These are phyloP conservation scores for Escovopsis sp. DNA, from an alignment of 2,329 filamentous ascomycete species.

Conservation along the genomic window DNA sequence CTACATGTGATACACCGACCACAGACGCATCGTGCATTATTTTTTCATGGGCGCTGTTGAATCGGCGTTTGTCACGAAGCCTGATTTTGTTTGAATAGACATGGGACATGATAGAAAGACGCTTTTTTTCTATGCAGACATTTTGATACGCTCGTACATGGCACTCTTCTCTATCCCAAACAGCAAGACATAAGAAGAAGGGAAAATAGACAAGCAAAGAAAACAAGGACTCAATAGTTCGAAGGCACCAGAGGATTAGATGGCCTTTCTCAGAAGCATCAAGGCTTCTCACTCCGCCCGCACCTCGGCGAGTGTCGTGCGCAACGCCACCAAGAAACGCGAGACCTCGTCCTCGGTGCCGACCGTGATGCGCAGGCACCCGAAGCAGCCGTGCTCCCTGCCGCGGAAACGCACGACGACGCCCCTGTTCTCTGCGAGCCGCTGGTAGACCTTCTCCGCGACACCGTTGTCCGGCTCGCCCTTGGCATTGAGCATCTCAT, in stretches of 20 bases:
- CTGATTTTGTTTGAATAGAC: not conserved
- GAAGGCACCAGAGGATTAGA: not conserved
- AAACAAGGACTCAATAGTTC: not conserved
- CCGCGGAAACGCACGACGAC: conserved; percentile 91
- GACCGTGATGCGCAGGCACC: conserved; percentile 81
- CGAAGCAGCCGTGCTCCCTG: conserved; percentile 77
- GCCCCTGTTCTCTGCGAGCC: conserved; percentile 67
- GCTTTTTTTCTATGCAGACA: no score
- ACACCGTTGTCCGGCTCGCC: conserved; percentile 65
- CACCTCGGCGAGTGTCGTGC: conserved; percentile 31
- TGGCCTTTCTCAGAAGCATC: not conserved
- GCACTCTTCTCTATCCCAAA: no score
- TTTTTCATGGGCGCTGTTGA: not conserved
- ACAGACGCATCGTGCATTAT: not conserved
- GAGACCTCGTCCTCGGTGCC: conserved; percentile 80
- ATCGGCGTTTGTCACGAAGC: not conserved
- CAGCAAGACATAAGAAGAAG: no score
- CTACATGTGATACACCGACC: no score
- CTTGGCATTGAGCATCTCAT: conserved; percentile 62
- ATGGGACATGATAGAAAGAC: not conserved
- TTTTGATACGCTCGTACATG: no score
- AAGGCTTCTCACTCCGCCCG: conserved; percentile 8
- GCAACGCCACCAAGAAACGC: conserved; percentile 57
- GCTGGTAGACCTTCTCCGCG: conserved; percentile 69
- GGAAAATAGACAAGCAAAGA: not conserved